Base-by-base conservation (phyloP, 768 basidiomycete genomes). In the Austroboletus festivus region DNA sequence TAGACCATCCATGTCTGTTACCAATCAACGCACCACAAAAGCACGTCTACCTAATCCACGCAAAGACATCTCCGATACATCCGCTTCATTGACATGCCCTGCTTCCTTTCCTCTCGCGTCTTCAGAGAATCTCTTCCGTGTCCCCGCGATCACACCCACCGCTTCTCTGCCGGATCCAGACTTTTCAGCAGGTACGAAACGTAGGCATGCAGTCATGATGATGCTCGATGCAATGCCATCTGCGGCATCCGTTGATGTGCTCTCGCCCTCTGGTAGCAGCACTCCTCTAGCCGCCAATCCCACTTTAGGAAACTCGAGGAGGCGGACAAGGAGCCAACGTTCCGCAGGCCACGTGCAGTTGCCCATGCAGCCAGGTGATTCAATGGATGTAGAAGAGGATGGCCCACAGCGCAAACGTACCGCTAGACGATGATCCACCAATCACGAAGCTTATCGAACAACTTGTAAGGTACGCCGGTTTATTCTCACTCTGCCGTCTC, bases 341-440 rank as follows among this genome's bases (percentile, higher is more conserved):
- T 65, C 68, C 21, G 44, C 58, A 1, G 57, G 71, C 67, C 53
- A 59, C 58, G 39, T 72, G 71, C 63, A 73, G 67, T 33, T 72
- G 60, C 65, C 73, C 59, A 52, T 67, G 67, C 53, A 73, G 67
- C 38, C 64, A 44, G 58, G 67, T 21, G 78, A 80, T 42, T 78
- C 76, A 51, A 88, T 89, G 80, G 86, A 89, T 35, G 72, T 89
- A 16, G 88, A 90, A 56, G 88, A 89, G 44, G 86, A 86, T 13
- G 76, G 76, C 15, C 75, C 86, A 46, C 87, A 89, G 60, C 72
- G 88, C 59, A 90, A 90, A 61, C 77, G 88, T 40, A 76, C 86
- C 28, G 75, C 85, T 10, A 73, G 87, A 58, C 73, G 87, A 53
- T 89, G 45, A 66, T 15, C 15, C 4, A 28, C 15, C n/a, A 15